Conservation (phyloP, 306 rosid genomes). For the Elaeagnus macrophylla region DNA sequence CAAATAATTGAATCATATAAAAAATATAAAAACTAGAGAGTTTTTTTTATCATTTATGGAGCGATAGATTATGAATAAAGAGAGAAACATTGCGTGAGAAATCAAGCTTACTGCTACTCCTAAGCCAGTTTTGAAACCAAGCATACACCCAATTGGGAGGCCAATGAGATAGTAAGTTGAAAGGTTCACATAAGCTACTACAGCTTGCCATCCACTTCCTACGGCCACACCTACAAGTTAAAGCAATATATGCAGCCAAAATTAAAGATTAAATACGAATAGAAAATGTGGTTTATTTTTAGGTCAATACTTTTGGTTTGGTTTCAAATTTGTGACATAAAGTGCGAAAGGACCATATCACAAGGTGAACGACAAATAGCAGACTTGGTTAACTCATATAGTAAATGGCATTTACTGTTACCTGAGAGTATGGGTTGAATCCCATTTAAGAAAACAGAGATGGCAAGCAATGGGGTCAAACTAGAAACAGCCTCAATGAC, state of each 20-base stretch:
- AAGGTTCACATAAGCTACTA: conserved; percentile 63
- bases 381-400: not conserved
- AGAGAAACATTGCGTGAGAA: no score
- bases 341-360: no score
- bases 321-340: no score
- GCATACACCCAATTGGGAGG: conserved; percentile 58
- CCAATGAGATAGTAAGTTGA: conserved; percentile 52
- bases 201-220: conserved; percentile 73
- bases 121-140: conserved; percentile 44
- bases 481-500: conserved; percentile 39
- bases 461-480: conserved; percentile 55
- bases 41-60: no score
- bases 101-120: conserved; percentile 49
- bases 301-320: not conserved
- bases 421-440: conserved; percentile 54
- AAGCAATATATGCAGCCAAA: not conserved
- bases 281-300: not conserved
- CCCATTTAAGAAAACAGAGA: conserved; percentile 65
- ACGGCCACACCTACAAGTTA: conserved; percentile 52
- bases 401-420: not conserved
- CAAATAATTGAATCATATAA: no score
- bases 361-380: no score
- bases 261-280: not conserved
- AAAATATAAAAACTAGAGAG: no score
- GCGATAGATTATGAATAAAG: no score